Base-by-base conservation (phyloP, 2,329 filamentous ascomycete genomes). In the Alternaria gansuensis region DNA sequence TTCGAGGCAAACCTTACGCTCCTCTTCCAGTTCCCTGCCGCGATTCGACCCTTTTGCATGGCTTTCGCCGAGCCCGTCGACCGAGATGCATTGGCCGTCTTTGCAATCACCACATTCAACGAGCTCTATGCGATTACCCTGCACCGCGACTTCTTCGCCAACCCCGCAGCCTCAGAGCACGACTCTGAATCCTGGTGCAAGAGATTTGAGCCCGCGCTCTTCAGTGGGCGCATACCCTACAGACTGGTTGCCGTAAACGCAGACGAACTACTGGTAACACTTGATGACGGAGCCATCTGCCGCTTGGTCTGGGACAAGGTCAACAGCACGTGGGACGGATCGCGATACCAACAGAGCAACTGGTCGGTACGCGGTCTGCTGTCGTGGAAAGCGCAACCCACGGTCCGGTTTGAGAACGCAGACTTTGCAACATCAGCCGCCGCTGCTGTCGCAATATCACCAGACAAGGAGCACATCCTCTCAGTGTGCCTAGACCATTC, bases 401-500 rank as follows among this genome's bases (percentile, higher is more conserved):
- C 85, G 0, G 81, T 91, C 64, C 84, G 83, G 59, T 85, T 89
- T 70, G 87, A 87, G 59, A 87, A 87, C 60, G 84, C 91, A 77
- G 89, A 93, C 62, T 80, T 79, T 23, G 67, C 75, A 13, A 60
- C 87, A 60, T 88, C 86, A 57, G 84, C 90, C 3, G 88, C 89
- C 3, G 88, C 87, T 0, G 88, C 90, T 4, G 84, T 83, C 37
- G 75, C 74, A 1, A 58, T 79, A 33, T 82, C 81, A 37, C 80
- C 80, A 4, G 81, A 83, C 57, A 74, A 72, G 17, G 86, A 64
- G 77, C 87, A 75, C 67, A 79, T 88, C 9, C 91, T 97, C 69
- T 93, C 93, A 0, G 87, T 97, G 48, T 95, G 91, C 63, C 82
- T 99, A 59, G 93, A 99, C 68, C 93, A 99, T 74, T 89, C 88